Evolutionary conservation across 345 rosid species (phyloP), one percentile per base, ranked within the genome.

Genomic region (Streptanthus diversifolius): DNA sequence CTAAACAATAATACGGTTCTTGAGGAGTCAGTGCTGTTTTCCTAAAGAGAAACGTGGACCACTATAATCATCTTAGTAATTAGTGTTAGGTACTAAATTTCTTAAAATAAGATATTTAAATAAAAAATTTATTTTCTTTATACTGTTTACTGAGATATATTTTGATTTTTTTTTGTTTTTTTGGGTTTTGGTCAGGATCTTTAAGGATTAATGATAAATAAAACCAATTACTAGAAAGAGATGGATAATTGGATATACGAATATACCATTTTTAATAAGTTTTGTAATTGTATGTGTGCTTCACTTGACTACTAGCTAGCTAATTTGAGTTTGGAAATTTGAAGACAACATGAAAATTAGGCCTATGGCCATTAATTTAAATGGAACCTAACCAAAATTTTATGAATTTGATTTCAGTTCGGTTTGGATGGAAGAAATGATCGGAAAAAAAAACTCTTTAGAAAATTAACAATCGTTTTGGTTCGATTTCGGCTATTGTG

Each of bases 71-170:
- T 18, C 24, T 7, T 18, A 27, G 68, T 52, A 1, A 3, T 10
- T 61, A 49, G 60, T 60, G 51, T 49, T 48, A 60, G 40, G 67
- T 60, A 35, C 52, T 47, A 47, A 24, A 7, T 52, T 52, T 52
- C 10, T 52, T 13, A 13, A 14, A 12, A 24, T 2, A 51, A 51
- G 4, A 25, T 52, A 22, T 22, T 1, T 0, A 12, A 22, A 51
- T 0, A 51, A 22, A 12, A n/a, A n/a, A n/a, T n/a, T n/a, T n/a
- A n/a, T n/a, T n/a, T 9, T 48, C 3, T 21, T 21, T 9, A 48
- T 19, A 48, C 51, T 21, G 52, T 19, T 33, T 36, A 36, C 40
- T 11, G 11, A 8, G 11, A 33, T 33, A 8, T 33, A 8, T 32
- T 7, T 32, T 6, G 1, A 32, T 32, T 33, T 8, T 8, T 3